A percentile compares a stretch with the other conserved stretches of the same genome.
phyloP scores from a whole-genome alignment of 805 yeast genomes.

The Kuraishia hungarica region DNA sequence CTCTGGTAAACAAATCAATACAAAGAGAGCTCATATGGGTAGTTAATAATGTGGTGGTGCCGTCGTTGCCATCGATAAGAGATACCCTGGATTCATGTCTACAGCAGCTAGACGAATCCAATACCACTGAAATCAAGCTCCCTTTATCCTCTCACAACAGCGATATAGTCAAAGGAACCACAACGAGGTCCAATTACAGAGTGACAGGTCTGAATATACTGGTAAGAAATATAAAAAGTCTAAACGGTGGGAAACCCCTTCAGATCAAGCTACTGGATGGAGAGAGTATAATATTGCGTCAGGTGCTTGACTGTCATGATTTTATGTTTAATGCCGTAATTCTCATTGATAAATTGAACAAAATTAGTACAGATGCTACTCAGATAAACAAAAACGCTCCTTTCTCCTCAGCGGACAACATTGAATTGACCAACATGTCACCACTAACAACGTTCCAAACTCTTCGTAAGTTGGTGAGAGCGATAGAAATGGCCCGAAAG shows the following conservation, averaged over 20 bases:
- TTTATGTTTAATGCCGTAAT: conserved; percentile 33
- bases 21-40: conserved; percentile 35
- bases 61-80: conserved; percentile 36
- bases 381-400: neutral
- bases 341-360: conserved; percentile 25
- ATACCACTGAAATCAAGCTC: conserved; percentile 36
- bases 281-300: conserved; percentile 29
- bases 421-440: conserved; percentile 3
- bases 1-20: conserved; percentile 6
- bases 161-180: conserved; percentile 51
- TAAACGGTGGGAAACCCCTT: conserved; percentile 32
- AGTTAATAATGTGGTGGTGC: conserved; percentile 34
- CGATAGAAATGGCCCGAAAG: conserved; percentile 24
- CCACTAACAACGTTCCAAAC: conserved; percentile 12
- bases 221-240: conserved; percentile 24
- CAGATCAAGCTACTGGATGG: conserved; percentile 29
- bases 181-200: conserved; percentile 46
- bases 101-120: conserved; percentile 25
- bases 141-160: conserved; percentile 49
- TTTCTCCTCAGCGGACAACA: conserved; percentile 3
- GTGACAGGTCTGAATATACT: conserved; percentile 37
- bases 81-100: conserved; percentile 35
- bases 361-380: neutral
- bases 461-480: conserved; percentile 19
- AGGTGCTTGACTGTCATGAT: conserved; percentile 27